Evolutionary conservation across 306 rosid species (phyloP).

Genomic region (Ceratonia siliqua): DNA sequence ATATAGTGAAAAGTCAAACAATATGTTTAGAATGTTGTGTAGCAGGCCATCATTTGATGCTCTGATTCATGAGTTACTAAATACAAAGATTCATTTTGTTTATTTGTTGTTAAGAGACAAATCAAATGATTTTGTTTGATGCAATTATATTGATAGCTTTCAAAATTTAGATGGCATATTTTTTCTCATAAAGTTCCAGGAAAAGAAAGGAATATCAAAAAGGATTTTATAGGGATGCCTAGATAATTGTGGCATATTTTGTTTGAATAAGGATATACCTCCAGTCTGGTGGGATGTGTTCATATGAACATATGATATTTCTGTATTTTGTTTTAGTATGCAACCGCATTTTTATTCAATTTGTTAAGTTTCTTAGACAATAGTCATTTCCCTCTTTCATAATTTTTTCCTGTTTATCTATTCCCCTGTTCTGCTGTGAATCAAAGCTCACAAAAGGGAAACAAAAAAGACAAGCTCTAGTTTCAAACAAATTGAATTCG

Average conservation of each 20-base stretch:
- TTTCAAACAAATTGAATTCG: background rate
- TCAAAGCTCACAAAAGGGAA: background rate
- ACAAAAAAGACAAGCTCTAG: background rate
- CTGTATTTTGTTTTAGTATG: background rate
- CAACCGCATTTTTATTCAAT: background rate
- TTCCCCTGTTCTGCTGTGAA: background rate
- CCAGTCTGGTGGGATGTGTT: background rate
- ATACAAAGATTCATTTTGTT: constrained; percentile 1
- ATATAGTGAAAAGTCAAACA: background rate
- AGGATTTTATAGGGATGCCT: background rate
- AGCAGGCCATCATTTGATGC: background rate
- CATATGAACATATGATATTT: background rate
- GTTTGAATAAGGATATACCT: background rate
- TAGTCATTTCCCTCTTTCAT: background rate
- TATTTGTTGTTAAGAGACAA: background rate
- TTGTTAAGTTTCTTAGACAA: background rate
- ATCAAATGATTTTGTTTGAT: constrained; percentile 25
- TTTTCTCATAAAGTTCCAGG: background rate
- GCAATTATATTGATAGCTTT: background rate
- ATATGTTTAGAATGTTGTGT: background rate
- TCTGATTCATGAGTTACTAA: background rate
- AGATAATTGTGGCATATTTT: background rate
- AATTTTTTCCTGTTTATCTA: background rate
- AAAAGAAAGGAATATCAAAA: constrained; percentile 1
- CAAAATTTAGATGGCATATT: background rate